phyloP scores from a whole-genome alignment of 2,329 filamentous ascomycete genomes.

The Sphaerulina vaccinii region DNA sequence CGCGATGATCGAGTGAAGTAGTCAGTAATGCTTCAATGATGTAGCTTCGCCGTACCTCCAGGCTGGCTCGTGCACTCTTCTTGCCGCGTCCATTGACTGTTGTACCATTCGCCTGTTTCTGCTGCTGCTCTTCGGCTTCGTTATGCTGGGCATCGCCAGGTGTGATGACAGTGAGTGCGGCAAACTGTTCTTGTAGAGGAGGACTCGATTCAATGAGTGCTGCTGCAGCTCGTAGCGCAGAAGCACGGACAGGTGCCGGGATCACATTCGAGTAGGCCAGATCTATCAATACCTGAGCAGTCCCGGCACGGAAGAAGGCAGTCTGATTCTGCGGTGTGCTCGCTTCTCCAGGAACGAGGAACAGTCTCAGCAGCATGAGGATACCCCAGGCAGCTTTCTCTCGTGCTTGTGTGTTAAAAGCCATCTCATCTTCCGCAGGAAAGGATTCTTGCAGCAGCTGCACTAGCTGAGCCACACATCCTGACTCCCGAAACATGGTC shows the following conservation, averaged over 20 bases:
- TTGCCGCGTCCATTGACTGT: conserved; percentile 28
- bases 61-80: conserved; percentile 30
- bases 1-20: conserved; percentile 66
- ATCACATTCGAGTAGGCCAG: conserved; percentile 75
- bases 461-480: conserved; percentile 71
- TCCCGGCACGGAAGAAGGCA: conserved; percentile 78
- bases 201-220: conserved; percentile 83
- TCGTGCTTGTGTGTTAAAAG: conserved; percentile 54
- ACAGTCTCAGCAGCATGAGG: conserved; percentile 80
- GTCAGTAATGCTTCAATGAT: conserved; percentile 93
- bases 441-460: conserved; percentile 59
- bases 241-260: conserved; percentile 75
- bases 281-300: conserved; percentile 75
- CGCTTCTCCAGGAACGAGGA: conserved; percentile 75
- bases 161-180: conserved; percentile 69
- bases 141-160: conserved; percentile 22
- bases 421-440: conserved; percentile 43
- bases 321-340: conserved; percentile 81
- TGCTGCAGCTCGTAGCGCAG: conserved; percentile 81
- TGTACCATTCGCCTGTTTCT: conserved; percentile 30
- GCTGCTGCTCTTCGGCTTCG: conserved; percentile 22
- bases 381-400: conserved; percentile 92
- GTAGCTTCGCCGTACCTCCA: conserved; percentile 57
- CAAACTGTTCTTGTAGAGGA: conserved; percentile 81
- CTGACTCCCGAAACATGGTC: conserved; percentile 87